Evolutionary conservation across 1,284 basidiomycete species (phyloP).

Genomic region (Pseudozyma hubeiensis): DNA sequence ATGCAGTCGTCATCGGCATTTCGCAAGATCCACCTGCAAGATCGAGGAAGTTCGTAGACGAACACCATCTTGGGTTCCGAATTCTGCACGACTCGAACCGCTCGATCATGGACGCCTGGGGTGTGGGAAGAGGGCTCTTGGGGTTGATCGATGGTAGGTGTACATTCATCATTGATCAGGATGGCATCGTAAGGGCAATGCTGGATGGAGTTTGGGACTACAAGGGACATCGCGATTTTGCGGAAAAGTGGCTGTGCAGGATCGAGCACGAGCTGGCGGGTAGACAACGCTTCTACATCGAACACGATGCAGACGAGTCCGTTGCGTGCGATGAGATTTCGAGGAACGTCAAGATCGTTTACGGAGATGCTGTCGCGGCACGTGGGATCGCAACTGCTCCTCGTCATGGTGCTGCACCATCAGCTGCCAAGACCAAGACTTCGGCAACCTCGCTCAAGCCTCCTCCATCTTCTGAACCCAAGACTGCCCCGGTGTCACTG

Average conservation of each 20-base stretch:
- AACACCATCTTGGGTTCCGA: conserved; percentile 51
- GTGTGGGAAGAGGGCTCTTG: conserved; percentile 42
- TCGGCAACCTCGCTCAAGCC: not conserved
- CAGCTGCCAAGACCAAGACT: not conserved
- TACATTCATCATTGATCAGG: conserved; percentile 62
- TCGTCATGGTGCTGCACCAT: conserved; percentile 46
- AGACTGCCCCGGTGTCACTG: not conserved
- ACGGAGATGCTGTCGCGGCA: conserved; percentile 25
- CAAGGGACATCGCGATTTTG: conserved; percentile 54
- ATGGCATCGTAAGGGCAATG: conserved; percentile 57
- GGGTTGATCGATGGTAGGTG: conserved; percentile 55
- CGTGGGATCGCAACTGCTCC: conserved; percentile 50
- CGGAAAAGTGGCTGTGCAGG: conserved; percentile 57
- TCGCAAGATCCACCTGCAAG: conserved; percentile 51
- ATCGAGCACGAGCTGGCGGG: conserved; percentile 58
- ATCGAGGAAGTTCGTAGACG: conserved; percentile 51
- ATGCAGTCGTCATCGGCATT: conserved; percentile 63
- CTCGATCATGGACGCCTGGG: conserved; percentile 48
- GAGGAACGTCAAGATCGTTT: conserved; percentile 34
- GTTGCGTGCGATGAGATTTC: conserved; percentile 16
- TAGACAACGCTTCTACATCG: conserved; percentile 38
- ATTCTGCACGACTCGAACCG: conserved; percentile 54
- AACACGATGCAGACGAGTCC: conserved; percentile 23
- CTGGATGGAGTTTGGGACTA: conserved; percentile 57
- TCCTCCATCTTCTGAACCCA: not conserved